Percentiles rank a stretch among this genome's conserved stretches.
These are phyloP conservation scores for Pythium biforme DNA, from an alignment of 352 stramenopile species.

Conservation along the genomic window DNA sequence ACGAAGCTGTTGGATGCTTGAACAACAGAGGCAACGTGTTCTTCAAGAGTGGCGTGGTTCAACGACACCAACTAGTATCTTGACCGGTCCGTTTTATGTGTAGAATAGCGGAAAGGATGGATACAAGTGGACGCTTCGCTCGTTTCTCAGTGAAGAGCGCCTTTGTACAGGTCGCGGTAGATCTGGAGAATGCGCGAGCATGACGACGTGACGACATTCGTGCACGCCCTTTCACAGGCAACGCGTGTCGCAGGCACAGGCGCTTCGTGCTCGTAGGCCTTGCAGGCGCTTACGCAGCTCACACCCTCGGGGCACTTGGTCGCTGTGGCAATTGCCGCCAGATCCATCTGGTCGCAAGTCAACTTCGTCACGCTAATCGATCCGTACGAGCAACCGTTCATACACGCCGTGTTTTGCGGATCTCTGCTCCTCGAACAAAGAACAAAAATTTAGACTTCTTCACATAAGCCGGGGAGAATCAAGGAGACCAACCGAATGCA, in stretches of 20 bases:
- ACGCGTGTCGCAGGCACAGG: conserved; percentile 49
- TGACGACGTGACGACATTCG: conserved; percentile 56
- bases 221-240: conserved; percentile 54
- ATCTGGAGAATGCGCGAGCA: conserved; percentile 69
- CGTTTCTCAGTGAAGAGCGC: conserved; percentile 23
- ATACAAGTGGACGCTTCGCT: conserved; percentile 14
- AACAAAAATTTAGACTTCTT: neutral
- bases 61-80: neutral
- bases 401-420: conserved; percentile 59
- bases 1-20: neutral
- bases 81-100: conserved; percentile 12
- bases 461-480: neutral
- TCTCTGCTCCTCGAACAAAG: conserved; percentile 32
- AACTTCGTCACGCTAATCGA: conserved; percentile 71
- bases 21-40: too few relatives aligned
- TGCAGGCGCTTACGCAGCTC: conserved; percentile 57
- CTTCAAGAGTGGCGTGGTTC: neutral
- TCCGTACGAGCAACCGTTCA: conserved; percentile 76
- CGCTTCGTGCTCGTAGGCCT: conserved; percentile 53
- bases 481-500: conserved; percentile 40
- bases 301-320: conserved; percentile 54
- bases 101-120: conserved; percentile 5
- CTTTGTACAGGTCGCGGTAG: conserved; percentile 48
- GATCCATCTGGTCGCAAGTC: conserved; percentile 52
- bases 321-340: conserved; percentile 28